Evolutionary conservation across 805 yeast species (phyloP), one percentile per base, ranked within the genome.

Genomic region (Monosporozyma aquatica): DNA sequence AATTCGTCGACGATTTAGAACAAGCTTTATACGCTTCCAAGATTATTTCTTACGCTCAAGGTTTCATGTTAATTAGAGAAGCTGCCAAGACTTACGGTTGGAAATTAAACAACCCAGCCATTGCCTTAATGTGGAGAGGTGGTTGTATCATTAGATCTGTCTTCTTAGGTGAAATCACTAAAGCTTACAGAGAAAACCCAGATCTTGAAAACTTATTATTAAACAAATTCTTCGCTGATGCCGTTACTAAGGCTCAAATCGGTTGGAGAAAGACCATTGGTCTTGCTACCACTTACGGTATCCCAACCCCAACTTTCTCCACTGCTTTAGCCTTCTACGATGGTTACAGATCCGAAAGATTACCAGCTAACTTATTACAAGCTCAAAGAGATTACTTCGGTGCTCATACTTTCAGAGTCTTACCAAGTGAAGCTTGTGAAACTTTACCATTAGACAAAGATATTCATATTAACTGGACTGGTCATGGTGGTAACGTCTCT

Each of bases 331-430:
- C 96, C 45, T 90, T 90, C 87, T 92, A 86, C 78, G 98, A 90
- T 67, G 97, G 97, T 69, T 89, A 85, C 87, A 83, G 97, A 80
- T 82, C 95, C 47, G 95, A 78, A 52, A 78, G 82, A 67, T 75
- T 89, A 64, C 97, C 97, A 64, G 98, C 98, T 55, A 90, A 90
- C 82, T 77, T 90, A 71, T 76, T 90, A 67, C 98, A 90, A 76
- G 98, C 97, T 62, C 98, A 90, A 79, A 87, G 98, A 78, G 98
- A 90, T 70, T 90, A 87, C 86, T 90, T 90, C 63, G 98, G 98
- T 72, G 97, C 98, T 54, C 98, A 90, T 79, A 92, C 98, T 63
- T 90, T 92, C 87, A 78, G 78, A 69, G 94, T 92, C 52, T 74
- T 87, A 65, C 95, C 95, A 58, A 92, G 90, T 69, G 67, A 58